phyloP scores from a whole-genome alignment of 1,284 basidiomycete genomes.

The Tilletiaria anomala region DNA sequence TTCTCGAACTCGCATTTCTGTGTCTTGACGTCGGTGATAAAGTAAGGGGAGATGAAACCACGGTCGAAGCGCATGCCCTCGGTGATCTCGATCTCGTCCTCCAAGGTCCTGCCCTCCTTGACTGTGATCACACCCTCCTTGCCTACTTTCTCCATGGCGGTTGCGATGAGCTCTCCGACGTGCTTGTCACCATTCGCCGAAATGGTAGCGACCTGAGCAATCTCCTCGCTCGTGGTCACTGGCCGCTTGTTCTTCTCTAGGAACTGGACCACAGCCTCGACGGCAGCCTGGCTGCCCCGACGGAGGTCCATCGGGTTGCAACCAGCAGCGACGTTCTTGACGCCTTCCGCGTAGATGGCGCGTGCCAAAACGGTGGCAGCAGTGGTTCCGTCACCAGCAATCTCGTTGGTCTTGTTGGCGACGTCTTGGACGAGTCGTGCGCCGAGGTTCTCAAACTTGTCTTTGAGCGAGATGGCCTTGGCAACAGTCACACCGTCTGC shows the following conservation, averaged over 20 bases:
- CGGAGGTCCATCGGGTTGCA: conserved; percentile 99
- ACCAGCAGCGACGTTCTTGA: conserved; percentile 96
- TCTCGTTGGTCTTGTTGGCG: conserved; percentile 89
- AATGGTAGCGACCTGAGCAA: conserved; percentile 95
- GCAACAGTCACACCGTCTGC: conserved; percentile 91
- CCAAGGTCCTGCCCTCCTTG: conserved; percentile 92
- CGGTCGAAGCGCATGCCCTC: conserved; percentile 99
- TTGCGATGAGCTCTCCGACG: conserved; percentile 90
- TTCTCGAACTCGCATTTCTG: conserved; percentile 97
- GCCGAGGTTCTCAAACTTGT: conserved; percentile 98
- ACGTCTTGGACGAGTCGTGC: conserved; percentile 94
- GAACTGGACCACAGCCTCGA: conserved; percentile 85
- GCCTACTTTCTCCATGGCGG: conserved; percentile 98
- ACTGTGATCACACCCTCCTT: conserved; percentile 99
- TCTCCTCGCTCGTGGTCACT: conserved; percentile 93
- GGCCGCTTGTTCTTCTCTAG: conserved; percentile 78
- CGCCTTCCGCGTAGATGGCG: conserved; percentile 94
- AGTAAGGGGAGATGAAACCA: conserved; percentile 95
- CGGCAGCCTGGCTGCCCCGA: conserved; percentile 85
- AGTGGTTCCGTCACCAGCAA: conserved; percentile 94
- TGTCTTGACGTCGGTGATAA: conserved; percentile 93
- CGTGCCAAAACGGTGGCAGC: conserved; percentile 92
- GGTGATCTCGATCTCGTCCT: conserved; percentile 95
- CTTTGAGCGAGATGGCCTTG: conserved; percentile 81
- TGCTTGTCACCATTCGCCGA: conserved; percentile 92